A percentile compares a stretch with the other conserved stretches of the same genome.
phyloP scores from a whole-genome alignment of 768 basidiomycete species.

The Gloeophyllum trabeum region DNA sequence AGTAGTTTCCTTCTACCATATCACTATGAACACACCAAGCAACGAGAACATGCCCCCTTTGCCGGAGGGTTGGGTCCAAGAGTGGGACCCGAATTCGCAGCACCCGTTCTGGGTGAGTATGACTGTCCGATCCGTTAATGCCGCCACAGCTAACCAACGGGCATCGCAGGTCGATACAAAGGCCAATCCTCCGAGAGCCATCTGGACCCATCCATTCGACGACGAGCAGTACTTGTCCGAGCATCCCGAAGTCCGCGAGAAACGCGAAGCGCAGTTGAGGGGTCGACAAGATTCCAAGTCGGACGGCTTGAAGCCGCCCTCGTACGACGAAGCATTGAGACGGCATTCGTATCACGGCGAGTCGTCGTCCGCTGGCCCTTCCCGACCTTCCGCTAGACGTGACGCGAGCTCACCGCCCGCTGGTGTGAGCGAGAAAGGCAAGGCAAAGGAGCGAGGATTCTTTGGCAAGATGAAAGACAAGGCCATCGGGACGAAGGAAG shows the following conservation, averaged over 20 bases:
- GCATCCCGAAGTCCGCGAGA: conserved; percentile 36
- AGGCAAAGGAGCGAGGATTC: conserved; percentile 26
- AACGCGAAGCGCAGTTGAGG: conserved; percentile 14
- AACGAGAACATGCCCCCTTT: neutral
- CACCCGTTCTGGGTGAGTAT: neutral
- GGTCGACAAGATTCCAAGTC: conserved; percentile 10
- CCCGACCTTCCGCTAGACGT: neutral
- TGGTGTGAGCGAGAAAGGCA: neutral
- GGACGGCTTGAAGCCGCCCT: conserved; percentile 5
- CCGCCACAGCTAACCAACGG: neutral
- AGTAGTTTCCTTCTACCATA: too few relatives aligned
- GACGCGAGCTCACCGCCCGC: conserved; percentile 9
- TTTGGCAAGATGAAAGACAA: conserved; percentile 55
- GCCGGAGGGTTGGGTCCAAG: neutral
- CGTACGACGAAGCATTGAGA: conserved; percentile 5
- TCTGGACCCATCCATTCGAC: conserved; percentile 66
- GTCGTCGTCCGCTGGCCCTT: neutral
- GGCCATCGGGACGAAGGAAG: conserved; percentile 52
- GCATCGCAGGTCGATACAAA: conserved; percentile 38
- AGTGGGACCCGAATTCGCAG: neutral
- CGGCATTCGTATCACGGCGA: conserved; percentile 17
- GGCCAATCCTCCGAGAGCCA: conserved; percentile 49
- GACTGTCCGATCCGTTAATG: neutral
- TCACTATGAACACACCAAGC: neutral
- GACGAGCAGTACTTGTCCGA: conserved; percentile 51